phyloP scores from a whole-genome alignment of 306 rosid species.

The Gynostemma pentaphyllum region DNA sequence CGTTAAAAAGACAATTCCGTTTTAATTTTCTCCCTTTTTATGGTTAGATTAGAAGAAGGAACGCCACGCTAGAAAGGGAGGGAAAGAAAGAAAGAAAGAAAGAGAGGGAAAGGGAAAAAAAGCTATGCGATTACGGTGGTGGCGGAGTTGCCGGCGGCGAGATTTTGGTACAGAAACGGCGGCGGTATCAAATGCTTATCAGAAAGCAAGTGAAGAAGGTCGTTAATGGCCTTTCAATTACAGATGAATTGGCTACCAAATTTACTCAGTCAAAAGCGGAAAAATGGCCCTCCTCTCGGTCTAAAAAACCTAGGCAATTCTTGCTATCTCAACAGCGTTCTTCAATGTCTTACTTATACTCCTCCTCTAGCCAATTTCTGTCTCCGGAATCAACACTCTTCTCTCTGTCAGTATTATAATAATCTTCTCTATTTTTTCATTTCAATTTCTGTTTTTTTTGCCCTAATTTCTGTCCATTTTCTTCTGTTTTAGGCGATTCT shows the following conservation, averaged over 20 bases:
- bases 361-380: constrained; percentile 99
- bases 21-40: not conserved
- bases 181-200: constrained; percentile 62
- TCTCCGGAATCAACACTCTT: constrained; percentile 67
- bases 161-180: constrained; percentile 20
- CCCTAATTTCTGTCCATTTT: not conserved
- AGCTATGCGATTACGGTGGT: constrained; percentile 65
- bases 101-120: constrained; percentile 4
- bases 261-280: constrained; percentile 73
- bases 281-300: constrained; percentile 72
- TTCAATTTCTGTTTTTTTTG: not conserved
- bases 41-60: not conserved
- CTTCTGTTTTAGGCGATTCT: constrained; percentile 48
- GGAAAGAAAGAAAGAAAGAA: not conserved
- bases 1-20: not conserved
- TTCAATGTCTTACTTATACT: constrained; percentile 97
- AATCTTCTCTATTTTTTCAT: not conserved
- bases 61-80: not conserved
- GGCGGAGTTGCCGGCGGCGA: constrained; percentile 46
- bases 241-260: constrained; percentile 98
- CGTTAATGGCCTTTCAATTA: constrained; percentile 90
- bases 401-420: constrained; percentile 33
- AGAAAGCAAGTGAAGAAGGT: constrained; percentile 17
- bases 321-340: constrained; percentile 97
- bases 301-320: constrained; percentile 92